These are phyloP conservation scores for Theobroma cacao DNA, from an alignment of 345 rosid species.

Conservation along the genomic window DNA sequence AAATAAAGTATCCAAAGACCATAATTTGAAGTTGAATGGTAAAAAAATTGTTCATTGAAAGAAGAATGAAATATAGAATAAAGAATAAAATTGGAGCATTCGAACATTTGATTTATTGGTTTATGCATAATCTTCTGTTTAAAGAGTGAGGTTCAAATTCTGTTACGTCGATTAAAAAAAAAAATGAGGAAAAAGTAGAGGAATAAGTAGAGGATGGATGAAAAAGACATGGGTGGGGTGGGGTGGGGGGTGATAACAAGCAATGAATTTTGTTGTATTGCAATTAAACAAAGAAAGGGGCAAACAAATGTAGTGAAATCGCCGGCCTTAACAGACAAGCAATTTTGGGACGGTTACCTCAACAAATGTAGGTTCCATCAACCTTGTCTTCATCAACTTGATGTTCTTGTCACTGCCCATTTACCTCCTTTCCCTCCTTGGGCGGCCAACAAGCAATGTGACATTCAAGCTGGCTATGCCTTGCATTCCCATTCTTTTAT, in stretches of 20 bases:
- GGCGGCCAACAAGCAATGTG: conserved; percentile 67
- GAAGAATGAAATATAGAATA: background rate
- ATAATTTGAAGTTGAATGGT: background rate
- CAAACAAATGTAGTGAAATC: background rate
- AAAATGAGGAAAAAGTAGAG: too few species aligned
- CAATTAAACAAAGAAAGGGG: background rate
- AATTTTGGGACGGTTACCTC: conserved; percentile 31
- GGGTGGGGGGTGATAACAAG: conserved; percentile 7
- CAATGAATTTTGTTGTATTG: background rate
- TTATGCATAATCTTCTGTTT: too few species aligned
- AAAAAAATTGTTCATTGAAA: background rate
- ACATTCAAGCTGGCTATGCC: conserved; percentile 22
- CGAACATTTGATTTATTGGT: too few species aligned
- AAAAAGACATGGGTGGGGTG: conserved; percentile 4
- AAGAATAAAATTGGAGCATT: background rate
- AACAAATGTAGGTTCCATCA: conserved; percentile 17
- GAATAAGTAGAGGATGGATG: background rate
- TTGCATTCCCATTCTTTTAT: too few species aligned
- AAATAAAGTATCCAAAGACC: background rate
- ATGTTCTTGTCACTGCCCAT: conserved; percentile 24
- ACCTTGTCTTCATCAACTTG: background rate
- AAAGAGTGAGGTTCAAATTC: too few species aligned
- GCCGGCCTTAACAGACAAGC: conserved; percentile 34
- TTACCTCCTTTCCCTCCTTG: background rate
- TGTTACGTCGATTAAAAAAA: too few species aligned